Evolutionary conservation across 306 rosid species (phyloP), one percentile per base, ranked within the genome.

Genomic region (Fagus sylvatica): DNA sequence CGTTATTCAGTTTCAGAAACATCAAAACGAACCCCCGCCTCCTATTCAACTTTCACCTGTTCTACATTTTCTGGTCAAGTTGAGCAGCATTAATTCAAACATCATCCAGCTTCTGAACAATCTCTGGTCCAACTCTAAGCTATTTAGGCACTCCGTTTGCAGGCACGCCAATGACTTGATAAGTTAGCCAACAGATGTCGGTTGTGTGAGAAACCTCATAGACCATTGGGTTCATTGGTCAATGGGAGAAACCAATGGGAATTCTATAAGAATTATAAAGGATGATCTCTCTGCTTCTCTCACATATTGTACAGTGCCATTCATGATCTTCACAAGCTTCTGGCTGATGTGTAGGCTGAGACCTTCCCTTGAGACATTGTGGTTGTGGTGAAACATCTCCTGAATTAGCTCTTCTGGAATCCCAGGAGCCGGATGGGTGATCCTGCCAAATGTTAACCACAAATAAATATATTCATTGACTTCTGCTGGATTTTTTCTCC

Each of bases 291-390:
- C 78, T 11, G 76, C 86, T 65, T 79, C 89, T 73, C 84, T 77
- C 15, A 79, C 67, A 69, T 85, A 85, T 61, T 79, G 84, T 68
- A 85, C 89, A 41, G 75, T 82, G 71, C 86, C 89, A 51, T 85
- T 82, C 89, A 85, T 82, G 51, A 79, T 79, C 84, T 82, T 82
- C 78, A 82, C 86, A 54, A 85, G 82, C 69, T 82, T 82, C 10
- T 85, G 82, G 82, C 84, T 76, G 30, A 79, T 73, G 71, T 67
- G 73, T 48, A 85, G 70, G 76, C 84, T 79, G 6, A 82, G 75
- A 48, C 86, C 89, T 82, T 85, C 89, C 78, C 72, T 72, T 2
- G 86, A 85, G 77, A 69, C 40, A 17, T 8, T 30, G 15, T 39
- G 40, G 80, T 69, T 69, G 61, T 73, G 32, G 42, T 76, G 78